phyloP scores from a whole-genome alignment of 306 rosid species.

The Rubus idaeus region DNA sequence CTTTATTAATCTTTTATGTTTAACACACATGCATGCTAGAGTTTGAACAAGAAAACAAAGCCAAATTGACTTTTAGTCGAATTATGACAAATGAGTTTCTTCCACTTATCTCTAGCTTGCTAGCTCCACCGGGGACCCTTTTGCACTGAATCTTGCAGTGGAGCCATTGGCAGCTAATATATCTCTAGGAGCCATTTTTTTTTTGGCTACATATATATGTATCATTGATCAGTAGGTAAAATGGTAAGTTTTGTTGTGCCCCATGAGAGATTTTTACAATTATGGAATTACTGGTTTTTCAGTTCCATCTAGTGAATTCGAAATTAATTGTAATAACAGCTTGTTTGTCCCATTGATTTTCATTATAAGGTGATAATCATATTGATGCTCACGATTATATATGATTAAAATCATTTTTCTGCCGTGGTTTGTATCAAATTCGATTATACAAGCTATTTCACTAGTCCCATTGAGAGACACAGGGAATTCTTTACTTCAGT shows the following conservation, averaged over 20 bases:
- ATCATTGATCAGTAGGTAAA: not conserved
- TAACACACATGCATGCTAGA: not conserved
- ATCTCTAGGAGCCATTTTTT: not conserved
- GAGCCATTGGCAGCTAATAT: slow-evolving; percentile 2
- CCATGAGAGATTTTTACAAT: not conserved
- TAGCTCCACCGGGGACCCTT: not conserved
- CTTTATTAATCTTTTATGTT: not conserved
- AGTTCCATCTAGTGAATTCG: not conserved
- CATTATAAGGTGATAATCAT: not conserved
- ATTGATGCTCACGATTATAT: not conserved
- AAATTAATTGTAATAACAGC: not conserved
- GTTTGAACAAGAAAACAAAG: not conserved
- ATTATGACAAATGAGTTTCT: slow-evolving; percentile 12
- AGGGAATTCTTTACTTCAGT: not conserved
- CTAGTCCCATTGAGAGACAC: not conserved
- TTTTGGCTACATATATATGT: slow-evolving; percentile 1
- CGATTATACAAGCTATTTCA: not conserved
- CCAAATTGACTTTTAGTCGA: slow-evolving; percentile 11
- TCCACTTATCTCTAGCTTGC: slow-evolving; percentile 8
- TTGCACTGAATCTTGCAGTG: slow-evolving; percentile 12
- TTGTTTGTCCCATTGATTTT: not conserved
- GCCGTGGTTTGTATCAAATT: not conserved
- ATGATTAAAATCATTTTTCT: not conserved
- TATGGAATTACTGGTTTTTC: not conserved
- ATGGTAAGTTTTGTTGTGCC: not conserved